A percentile compares a stretch with the other conserved stretches of the same genome.
Evolutionary conservation across 2,329 filamentous ascomycete species (phyloP).

Genomic region (Penicillium rolfsii): DNA sequence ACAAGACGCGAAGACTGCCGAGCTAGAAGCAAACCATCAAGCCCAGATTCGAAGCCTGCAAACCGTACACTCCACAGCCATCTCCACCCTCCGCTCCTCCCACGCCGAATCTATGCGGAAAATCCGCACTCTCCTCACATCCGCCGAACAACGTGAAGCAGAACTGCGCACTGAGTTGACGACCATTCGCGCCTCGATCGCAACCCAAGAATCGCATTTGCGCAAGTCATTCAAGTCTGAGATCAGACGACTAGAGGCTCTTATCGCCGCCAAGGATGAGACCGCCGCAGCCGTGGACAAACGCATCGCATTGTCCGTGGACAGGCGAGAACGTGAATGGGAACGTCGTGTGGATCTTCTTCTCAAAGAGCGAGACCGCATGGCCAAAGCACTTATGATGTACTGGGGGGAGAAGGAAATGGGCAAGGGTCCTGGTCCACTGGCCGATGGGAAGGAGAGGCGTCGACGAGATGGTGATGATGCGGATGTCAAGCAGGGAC

Average conservation of each 20-base stretch:
- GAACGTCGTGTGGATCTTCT: constrained; percentile 45
- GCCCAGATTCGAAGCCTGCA: constrained; percentile 42
- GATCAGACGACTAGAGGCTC: constrained; percentile 37
- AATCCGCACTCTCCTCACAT: constrained; percentile 38
- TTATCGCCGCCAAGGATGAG: constrained; percentile 47
- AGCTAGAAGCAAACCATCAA: constrained; percentile 39
- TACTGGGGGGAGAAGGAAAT: constrained; percentile 48
- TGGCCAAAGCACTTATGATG: constrained; percentile 46
- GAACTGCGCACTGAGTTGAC: constrained; percentile 39
- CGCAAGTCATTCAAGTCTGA: constrained; percentile 36
- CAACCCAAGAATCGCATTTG: constrained; percentile 32
- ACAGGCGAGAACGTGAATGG: constrained; percentile 50
- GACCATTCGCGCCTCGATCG: constrained; percentile 29
- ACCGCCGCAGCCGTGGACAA: constrained; percentile 44
- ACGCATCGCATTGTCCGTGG: constrained; percentile 45
- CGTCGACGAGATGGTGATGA: constrained; percentile 29
- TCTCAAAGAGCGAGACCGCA: constrained; percentile 46
- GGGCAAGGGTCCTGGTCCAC: constrained; percentile 26
- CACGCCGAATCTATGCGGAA: constrained; percentile 44
- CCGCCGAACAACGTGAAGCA: constrained; percentile 42
- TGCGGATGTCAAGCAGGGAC: constrained; percentile 28
- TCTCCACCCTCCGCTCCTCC: constrained; percentile 43
- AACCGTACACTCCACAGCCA: constrained; percentile 41
- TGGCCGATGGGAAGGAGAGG: constrained; percentile 30
- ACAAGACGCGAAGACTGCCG: constrained; percentile 19